Evolutionary conservation across 179 eudicot species (phyloP), one percentile per base, ranked within the genome.

Genomic region (Patellifolia procumbens): DNA sequence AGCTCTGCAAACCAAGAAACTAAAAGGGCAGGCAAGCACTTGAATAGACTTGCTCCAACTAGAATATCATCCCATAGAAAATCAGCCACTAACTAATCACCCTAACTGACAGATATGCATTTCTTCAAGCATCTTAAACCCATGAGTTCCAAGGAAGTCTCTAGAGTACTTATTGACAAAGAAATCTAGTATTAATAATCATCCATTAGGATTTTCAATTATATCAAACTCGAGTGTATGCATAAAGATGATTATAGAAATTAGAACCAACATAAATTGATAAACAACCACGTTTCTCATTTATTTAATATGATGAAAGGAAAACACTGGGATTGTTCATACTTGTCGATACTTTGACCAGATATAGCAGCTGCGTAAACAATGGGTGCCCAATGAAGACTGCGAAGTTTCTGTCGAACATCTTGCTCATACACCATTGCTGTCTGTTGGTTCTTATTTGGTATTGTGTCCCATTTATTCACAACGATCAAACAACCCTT

Each of bases 401-500:
- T 83, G 51, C 99, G 95, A 31, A 95, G 89, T 86, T 89, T 95
- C 77, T 68, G 85, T 76, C 99, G 85, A 26, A 95, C 97, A 85
- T 95, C 98, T 71, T 91, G 89, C 76, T 95, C 99, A 79, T 95
- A 95, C 51, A 87, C 68, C 37, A 77, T 73, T 37, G 97, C 87
- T 49, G 97, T 91, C 80, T 95, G 87, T 64, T 93, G 93, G 78
- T 90, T 90, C 81, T 95, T 95, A 77, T 91, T 85, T 31, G 99
- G 98, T 77, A 95, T 91, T 0, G 99, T 95, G 75, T 95, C 99
- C 99, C 99, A 93, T 78, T 95, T 95, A 86, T 95, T 95, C 75
- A 95, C 99, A 55, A 95, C 97, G 64, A 95, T 89, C 79, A 95
- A 83, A 83, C 98, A 95, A 70, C 96, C 97, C 79, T 95, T 95